Base-by-base conservation (phyloP, 495 filamentous ascomycete species). In the Aspergillus leporis region DNA sequence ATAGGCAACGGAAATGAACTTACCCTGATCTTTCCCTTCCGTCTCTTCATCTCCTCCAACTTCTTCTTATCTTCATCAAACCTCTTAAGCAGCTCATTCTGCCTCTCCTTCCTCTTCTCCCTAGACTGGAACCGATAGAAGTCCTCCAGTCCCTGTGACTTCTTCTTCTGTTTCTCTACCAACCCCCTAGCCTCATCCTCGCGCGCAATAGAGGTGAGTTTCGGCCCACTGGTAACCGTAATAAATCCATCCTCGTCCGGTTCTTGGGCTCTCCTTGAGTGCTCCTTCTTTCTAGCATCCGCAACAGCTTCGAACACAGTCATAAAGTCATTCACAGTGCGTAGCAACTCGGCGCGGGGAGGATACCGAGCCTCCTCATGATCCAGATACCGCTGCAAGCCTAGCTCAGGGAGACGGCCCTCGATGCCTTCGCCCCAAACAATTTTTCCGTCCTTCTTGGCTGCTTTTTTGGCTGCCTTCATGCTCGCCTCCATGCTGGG, bases 231-330 rank as follows among this genome's bases (percentile, higher is more conserved):
- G 4, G 87, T 90, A 30, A 98, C 95, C 31, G 91, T 97, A 21
- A 97, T 81, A 68, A 98, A 98, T 10, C 94, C 94, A 73, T 98
- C 95, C 67, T 91, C 92, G 69, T 98, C 94, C 10, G 94, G 91
- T 65, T 88, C 87, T 64, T 86, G 83, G 47, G 89, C 82, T 59
- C 84, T 74, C 56, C 80, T 79, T 61, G 87, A 84, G 32, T 84
- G 85, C 19, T 84, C 77, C 23, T 84, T 84, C 48, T 79, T 79
- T 21, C 85, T 84, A 47, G 87, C 85, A 50, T 85, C 83, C 67
- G 95, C 87, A 31, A 83, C 81, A 46, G 78, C 73, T 52, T 82
- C 78, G 68, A 90, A 97, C 9, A 81, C 74, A 13, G 81, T 81
- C 83, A 97, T 96, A 75, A 89, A 98, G 10, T 85, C 81, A 61